Evolutionary conservation across 495 filamentous ascomycete genomes (phyloP).

Genomic region (Penicillium macrosclerotiorum): DNA sequence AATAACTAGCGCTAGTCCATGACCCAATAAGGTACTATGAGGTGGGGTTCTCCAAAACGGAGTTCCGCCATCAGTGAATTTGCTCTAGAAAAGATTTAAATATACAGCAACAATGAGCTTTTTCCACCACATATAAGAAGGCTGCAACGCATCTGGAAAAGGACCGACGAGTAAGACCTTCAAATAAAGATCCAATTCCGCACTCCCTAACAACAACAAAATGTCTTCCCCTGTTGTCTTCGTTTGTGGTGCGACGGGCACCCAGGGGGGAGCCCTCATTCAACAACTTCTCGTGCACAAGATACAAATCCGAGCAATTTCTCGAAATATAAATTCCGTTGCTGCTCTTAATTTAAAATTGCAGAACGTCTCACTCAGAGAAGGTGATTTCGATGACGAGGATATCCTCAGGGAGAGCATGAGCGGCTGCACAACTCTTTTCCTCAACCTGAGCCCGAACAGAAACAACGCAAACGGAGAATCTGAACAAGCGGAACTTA

Average conservation of each 20-base stretch:
- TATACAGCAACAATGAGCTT: no score
- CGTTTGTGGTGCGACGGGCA: conserved; percentile 49
- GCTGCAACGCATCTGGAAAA: not conserved
- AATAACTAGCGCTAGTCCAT: not conserved
- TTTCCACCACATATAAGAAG: no score
- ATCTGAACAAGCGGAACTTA: conserved; percentile 30
- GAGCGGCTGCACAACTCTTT: conserved; percentile 42
- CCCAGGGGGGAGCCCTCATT: conserved; percentile 45
- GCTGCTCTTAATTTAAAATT: conserved; percentile 32
- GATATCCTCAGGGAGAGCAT: conserved; percentile 32
- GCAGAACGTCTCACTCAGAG: conserved; percentile 37
- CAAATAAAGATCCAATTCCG: not conserved
- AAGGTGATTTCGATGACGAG: conserved; percentile 42
- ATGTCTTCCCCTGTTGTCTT: conserved; percentile 36
- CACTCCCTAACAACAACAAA: conserved; percentile 8
- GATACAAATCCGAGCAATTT: conserved; percentile 40
- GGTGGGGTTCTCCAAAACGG: conserved; percentile 2
- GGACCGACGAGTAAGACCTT: not conserved
- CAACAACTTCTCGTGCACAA: conserved; percentile 34
- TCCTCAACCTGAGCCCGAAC: conserved; percentile 45
- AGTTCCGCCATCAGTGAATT: conserved; percentile 17
- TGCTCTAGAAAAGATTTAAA: no score
- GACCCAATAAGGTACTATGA: conserved; percentile 5
- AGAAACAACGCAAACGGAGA: conserved; percentile 23
- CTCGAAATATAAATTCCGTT: conserved; percentile 33